Evolutionary conservation across 768 basidiomycete genomes (phyloP), one percentile per base, ranked within the genome.

Genomic region (Hemileccinum impolitum): DNA sequence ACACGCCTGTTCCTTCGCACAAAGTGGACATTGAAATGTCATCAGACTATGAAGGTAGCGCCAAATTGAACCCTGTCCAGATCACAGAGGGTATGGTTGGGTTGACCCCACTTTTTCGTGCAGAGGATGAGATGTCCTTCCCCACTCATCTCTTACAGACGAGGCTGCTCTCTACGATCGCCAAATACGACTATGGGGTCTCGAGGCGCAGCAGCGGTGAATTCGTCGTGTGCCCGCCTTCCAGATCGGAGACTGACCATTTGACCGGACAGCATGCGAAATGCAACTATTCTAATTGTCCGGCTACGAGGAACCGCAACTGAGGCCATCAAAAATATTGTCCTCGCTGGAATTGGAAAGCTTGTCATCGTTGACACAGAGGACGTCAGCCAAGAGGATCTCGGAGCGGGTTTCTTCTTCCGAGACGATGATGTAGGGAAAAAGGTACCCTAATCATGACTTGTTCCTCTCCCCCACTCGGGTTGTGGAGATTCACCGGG

Each of bases 161-260:
- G 79, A 85, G 57, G 84, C 81, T n/a, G 90, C 88, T 13, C 78
- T 96, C 21, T 96, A 98, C 67, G 96, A 98, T 67, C 84, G 95
- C 23, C 94, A 98, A 69, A 96, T 98, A 74, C 83, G 95, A 26
- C 72, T 97, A 58, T 99, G 96, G 96, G 96, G 96, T 39, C 81
- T 97, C 36, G 96, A 97, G 66, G 96, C 96, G 31, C 96, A 99
- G 66, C 92, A 96, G 70, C 80, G 87, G 94, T 90, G 58, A 52
- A 73, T 60, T 54, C 32, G 4, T 30, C 35, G 39, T 39, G 14
- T 37, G 14, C 11, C 21, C 6, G 25, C 30, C 39, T 2, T 28
- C n/a, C 31, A 9, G 54, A 30, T 46, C 38, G 19, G 40, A 52
- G 39, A 37, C 46, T 53, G 44, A 61, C 53, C 10, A 13, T 46